These are phyloP conservation scores for Ilex asprella DNA, from an alignment of 257 asterid genomes.

Conservation along the genomic window DNA sequence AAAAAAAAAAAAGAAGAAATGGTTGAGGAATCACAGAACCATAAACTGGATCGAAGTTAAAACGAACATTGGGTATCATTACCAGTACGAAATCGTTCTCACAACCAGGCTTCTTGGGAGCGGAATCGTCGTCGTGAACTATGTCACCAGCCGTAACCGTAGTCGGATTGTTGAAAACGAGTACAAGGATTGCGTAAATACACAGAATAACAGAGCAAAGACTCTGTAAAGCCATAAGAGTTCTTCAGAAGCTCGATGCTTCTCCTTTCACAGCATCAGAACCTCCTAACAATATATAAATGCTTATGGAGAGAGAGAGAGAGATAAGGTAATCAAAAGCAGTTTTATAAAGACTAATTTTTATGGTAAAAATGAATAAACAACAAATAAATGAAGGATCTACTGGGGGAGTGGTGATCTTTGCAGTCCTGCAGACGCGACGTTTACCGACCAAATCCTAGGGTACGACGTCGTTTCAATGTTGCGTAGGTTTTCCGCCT, in stretches of 20 bases:
- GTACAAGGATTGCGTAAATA: slow-evolving; percentile 26
- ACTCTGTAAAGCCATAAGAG: slow-evolving; percentile 40
- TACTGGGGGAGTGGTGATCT: background rate
- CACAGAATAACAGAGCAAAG: slow-evolving; percentile 24
- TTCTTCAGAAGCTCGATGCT: slow-evolving; percentile 10
- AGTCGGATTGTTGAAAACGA: slow-evolving; percentile 24
- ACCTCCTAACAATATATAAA: background rate
- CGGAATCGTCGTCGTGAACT: slow-evolving; percentile 43
- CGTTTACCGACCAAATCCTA: no score
- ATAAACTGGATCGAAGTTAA: slow-evolving; percentile 14
- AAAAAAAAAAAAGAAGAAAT: background rate
- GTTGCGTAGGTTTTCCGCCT: no score
- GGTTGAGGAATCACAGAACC: background rate
- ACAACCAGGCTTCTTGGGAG: slow-evolving; percentile 88
- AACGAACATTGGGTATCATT: slow-evolving; percentile 12
- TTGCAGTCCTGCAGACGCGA: no score
- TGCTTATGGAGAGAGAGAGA: slow-evolving; percentile 9
- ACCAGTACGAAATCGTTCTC: slow-evolving; percentile 85
- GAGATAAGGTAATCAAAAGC: background rate
- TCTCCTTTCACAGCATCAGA: slow-evolving; percentile 19
- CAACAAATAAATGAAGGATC: background rate
- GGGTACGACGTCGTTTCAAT: no score
- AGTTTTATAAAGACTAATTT: background rate
- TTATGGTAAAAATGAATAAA: no score
- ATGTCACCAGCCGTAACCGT: slow-evolving; percentile 67